Evolutionary conservation across 345 rosid species (phyloP), one percentile per base, ranked within the genome.

Genomic region (Angophora floribunda): DNA sequence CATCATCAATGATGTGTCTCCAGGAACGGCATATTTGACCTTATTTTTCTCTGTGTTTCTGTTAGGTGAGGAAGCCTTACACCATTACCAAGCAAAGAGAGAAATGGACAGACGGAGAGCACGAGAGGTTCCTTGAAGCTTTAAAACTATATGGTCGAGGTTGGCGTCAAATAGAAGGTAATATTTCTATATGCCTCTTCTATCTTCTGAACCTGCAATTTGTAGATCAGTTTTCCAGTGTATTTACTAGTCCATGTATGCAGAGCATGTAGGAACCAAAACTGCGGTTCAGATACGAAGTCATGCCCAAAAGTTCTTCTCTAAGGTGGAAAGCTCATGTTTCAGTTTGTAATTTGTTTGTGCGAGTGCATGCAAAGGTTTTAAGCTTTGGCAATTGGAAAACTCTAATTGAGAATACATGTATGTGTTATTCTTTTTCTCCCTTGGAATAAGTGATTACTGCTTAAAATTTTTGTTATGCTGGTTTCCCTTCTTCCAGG

Each of bases 251-350:
- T 86, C 32, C 89, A 21, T 84, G 49, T 67, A 11, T 91, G 94
- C 99, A 97, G 99, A 95, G 87, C 96, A 95, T 88, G 92, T 97
- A 86, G 97, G 97, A 85, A 92, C 99, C 63, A 97, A 97, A 93
- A 94, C 98, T 36, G 97, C 98, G 50, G 97, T 97, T 90, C 99
- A 96, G 92, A 96, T 96, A 85, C 94, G 99, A 91, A 96, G 99
- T 96, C 99, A 97, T 93, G 99, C 99, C 91, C 99, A 97, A 89
- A 97, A 97, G 89, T 96, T 95, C 91, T 97, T 97, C 95, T 93
- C 97, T 49, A 97, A 96, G 99, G 99, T 97, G 61, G 21, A 88
- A 86, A 86, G 85, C 79, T 28, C 55, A 12, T 55, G 12, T 67
- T 70, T 61, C 49, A 50, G 85, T 52, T n/a, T 70, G 67, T 52